Conservation (phyloP, 371 early-diverging fungal species). For the Umbelopsis sp. region DNA sequence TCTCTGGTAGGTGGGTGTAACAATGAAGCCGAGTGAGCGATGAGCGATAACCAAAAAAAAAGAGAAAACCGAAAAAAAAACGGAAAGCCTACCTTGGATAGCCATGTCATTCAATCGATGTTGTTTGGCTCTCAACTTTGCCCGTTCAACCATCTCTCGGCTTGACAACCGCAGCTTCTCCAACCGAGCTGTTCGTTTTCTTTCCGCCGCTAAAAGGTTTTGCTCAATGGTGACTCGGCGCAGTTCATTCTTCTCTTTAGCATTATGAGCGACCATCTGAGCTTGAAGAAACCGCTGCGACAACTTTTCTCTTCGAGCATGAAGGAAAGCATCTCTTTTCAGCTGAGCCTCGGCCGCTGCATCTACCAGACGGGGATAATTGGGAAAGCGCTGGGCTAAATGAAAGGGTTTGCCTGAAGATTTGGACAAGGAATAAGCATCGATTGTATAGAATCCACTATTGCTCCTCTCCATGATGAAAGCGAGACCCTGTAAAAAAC, state of each 20-base stretch:
- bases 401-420: constrained; percentile 39
- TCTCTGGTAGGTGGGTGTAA: neutral
- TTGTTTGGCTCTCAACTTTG: constrained; percentile 41
- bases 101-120: constrained; percentile 31
- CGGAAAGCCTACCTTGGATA: constrained; percentile 24
- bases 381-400: constrained; percentile 40
- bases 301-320: constrained; percentile 33
- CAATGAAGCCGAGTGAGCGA: neutral
- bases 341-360: constrained; percentile 31
- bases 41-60: too few relatives aligned
- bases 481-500: neutral
- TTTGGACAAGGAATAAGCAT: constrained; percentile 31
- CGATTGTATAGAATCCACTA: constrained; percentile 28
- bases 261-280: constrained; percentile 34
- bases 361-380: constrained; percentile 23
- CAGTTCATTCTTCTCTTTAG: constrained; percentile 31
- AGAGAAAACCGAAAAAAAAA: too few relatives aligned
- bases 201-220: constrained; percentile 42
- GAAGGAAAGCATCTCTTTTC: constrained; percentile 40
- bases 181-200: constrained; percentile 39
- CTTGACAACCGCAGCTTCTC: constrained; percentile 42
- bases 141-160: constrained; percentile 45
- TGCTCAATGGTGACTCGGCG: constrained; percentile 29
- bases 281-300: constrained; percentile 37
- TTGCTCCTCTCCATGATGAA: constrained; percentile 24